Percentiles rank a stretch among this genome's conserved stretches.
These are phyloP conservation scores for Toxoplasma gondii DNA, from an alignment of 169 alveolate species.

Conservation along the genomic window DNA sequence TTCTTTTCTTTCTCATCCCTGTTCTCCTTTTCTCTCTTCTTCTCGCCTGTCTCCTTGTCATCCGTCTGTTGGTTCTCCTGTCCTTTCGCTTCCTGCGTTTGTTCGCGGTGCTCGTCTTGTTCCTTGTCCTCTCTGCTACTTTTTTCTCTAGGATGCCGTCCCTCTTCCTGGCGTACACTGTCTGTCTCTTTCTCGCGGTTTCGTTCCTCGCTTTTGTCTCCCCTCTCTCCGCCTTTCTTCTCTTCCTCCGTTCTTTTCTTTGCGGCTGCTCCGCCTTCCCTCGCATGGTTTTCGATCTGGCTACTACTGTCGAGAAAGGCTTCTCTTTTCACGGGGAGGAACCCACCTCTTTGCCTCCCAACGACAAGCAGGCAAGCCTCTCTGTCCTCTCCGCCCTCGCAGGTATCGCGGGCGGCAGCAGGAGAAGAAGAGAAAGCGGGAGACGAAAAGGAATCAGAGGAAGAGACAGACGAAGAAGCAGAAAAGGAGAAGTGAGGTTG, in stretches of 20 bases:
- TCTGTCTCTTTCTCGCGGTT: neutral
- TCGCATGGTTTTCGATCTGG: neutral
- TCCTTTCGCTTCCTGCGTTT: neutral
- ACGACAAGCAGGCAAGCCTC: neutral
- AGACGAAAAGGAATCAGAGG: neutral
- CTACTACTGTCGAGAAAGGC: neutral
- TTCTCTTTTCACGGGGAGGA: neutral
- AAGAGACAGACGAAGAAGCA: neutral
- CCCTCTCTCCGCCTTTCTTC: neutral
- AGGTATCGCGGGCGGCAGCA: neutral
- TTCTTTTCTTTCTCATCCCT: neutral
- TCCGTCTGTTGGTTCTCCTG: neutral
- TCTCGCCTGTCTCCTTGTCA: neutral
- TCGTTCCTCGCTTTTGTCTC: neutral
- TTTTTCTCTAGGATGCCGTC: no score
- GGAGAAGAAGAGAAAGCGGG: neutral
- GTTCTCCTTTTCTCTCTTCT: neutral
- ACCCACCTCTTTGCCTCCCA: neutral
- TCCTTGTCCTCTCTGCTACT: no score
- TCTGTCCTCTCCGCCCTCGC: neutral
- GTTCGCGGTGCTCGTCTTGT: no score
- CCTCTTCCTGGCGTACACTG: no score
- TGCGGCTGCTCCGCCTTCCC: neutral
- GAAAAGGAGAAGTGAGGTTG: neutral
- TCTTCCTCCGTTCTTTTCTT: neutral